Conservation (phyloP, 2,329 filamentous ascomycete genomes). For the Eutypa lata region DNA sequence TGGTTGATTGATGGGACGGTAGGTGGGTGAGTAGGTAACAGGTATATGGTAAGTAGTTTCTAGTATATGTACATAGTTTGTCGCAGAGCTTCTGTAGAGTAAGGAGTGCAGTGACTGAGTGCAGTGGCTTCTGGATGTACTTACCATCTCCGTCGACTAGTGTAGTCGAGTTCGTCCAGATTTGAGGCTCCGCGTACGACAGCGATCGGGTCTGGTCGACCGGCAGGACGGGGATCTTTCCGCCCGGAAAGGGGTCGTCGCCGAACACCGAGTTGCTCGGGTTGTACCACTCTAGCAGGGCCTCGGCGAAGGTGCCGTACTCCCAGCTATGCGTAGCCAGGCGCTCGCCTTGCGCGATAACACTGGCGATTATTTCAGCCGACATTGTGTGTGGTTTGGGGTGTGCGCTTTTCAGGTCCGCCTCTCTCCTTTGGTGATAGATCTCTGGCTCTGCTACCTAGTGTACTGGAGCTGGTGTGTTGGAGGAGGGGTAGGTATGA, state of each 20-base stretch:
- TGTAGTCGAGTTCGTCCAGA: constrained; percentile 17
- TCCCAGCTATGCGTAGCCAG: constrained; percentile 26
- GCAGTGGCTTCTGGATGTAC: too few relatives aligned
- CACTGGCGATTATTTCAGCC: constrained; percentile 17
- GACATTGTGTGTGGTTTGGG: constrained; percentile 8
- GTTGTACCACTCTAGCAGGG: constrained; percentile 22
- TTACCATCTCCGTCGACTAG: constrained; percentile 17
- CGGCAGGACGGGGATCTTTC: constrained; percentile 32
- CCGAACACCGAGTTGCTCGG: constrained; percentile 21
- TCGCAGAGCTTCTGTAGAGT: too few relatives aligned
- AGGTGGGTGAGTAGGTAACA: too few relatives aligned
- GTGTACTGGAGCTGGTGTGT: not conserved
- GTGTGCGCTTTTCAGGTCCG: too few relatives aligned
- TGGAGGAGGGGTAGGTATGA: too few relatives aligned
- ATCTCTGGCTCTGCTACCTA: not conserved
- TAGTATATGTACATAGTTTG: too few relatives aligned
- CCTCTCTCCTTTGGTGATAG: not conserved
- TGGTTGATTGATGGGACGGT: too few relatives aligned
- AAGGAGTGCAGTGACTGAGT: too few relatives aligned
- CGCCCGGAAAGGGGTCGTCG: constrained; percentile 25
- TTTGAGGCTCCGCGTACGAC: constrained; percentile 19
- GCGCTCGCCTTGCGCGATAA: constrained; percentile 19
- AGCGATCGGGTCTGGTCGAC: constrained; percentile 20
- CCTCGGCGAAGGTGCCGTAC: constrained; percentile 22
- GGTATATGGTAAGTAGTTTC: too few relatives aligned